phyloP scores from a whole-genome alignment of 768 basidiomycete species.

The Collybiopsis confluens region DNA sequence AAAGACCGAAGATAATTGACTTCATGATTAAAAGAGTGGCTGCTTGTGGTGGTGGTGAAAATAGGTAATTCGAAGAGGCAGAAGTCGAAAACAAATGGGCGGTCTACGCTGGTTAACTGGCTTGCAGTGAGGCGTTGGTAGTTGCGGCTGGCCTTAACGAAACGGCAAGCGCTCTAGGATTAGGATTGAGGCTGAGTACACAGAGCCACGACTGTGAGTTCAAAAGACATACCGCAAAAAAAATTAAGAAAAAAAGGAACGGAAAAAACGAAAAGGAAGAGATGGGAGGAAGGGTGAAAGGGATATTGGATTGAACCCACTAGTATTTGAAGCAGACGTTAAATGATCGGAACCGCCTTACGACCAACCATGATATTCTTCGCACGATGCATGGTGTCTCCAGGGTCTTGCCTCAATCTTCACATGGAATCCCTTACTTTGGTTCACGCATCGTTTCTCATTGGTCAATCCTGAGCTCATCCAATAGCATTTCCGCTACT shows the following conservation, averaged over 20 bases:
- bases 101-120: constrained; percentile 75
- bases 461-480: constrained; percentile 10
- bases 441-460: constrained; percentile 7
- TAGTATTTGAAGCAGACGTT: constrained; percentile 2
- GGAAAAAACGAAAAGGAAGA: constrained; percentile 37
- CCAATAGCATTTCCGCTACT: neutral
- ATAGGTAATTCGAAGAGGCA: constrained; percentile 28
- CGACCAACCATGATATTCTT: constrained; percentile 20
- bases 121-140: constrained; percentile 49
- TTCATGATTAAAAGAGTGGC: constrained; percentile 56
- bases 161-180: constrained; percentile 41
- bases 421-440: constrained; percentile 12
- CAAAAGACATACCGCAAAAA: constrained; percentile 37
- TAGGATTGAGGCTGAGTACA: neutral
- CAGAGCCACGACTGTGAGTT: neutral
- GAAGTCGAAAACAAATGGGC: constrained; percentile 39
- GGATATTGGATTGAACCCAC: constrained; percentile 3
- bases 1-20: constrained; percentile 55
- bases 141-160: constrained; percentile 36
- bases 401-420: constrained; percentile 9
- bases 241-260: constrained; percentile 32
- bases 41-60: constrained; percentile 37
- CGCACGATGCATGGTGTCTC: constrained; percentile 13
- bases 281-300: constrained; percentile 22
- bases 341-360: constrained; percentile 19